phyloP scores from a whole-genome alignment of 2,329 filamentous ascomycete genomes.

The Aspergillus phoenicis region DNA sequence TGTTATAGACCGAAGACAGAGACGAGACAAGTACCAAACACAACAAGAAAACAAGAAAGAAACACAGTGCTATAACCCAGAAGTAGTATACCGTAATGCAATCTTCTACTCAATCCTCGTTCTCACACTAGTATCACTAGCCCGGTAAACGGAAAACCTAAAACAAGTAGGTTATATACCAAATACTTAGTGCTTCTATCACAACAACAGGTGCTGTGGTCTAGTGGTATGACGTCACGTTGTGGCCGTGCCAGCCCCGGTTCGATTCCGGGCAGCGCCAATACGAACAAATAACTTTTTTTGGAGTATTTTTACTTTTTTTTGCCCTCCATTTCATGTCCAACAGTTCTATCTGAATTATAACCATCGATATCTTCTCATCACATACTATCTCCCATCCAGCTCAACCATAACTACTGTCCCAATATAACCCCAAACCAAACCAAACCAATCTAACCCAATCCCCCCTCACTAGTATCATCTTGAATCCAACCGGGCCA shows the following conservation, averaged over 20 bases:
- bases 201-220: slow-evolving; percentile 23
- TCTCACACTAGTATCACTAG: no score
- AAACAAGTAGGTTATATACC: background rate
- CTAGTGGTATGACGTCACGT: slow-evolving; percentile 32
- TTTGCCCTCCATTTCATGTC: background rate
- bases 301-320: background rate
- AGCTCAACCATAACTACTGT: rapidly evolving
- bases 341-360: no score
- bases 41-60: no score
- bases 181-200: background rate
- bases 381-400: no score
- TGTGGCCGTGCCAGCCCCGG: slow-evolving; percentile 33
- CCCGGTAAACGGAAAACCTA: no score
- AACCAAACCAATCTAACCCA: no score
- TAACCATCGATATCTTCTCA: no score
- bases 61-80: no score
- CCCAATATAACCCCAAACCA: background rate
- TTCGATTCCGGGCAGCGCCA: slow-evolving; percentile 32
- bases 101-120: no score
- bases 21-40: no score
- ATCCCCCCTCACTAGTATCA: background rate
- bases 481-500: background rate
- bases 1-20: no score
- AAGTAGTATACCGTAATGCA: no score
- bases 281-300: background rate